phyloP scores from a whole-genome alignment of 305 asterid species.

The Ilex paraguariensis region DNA sequence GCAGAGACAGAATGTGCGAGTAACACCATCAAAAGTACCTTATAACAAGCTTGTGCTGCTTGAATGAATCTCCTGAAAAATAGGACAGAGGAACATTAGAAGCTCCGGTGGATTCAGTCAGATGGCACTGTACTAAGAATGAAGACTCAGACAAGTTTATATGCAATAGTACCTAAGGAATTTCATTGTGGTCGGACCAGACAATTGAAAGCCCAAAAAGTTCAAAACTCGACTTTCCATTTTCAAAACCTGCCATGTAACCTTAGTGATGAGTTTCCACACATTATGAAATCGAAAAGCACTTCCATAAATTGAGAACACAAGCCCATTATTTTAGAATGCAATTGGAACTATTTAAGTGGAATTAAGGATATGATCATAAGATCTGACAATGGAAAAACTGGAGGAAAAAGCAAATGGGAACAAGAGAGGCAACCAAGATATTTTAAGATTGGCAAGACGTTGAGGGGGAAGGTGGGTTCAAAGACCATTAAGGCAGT shows the following conservation, averaged over 20 bases:
- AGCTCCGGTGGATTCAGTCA: slow-evolving; percentile 12
- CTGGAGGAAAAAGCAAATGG: too few species aligned
- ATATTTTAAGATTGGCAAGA: too few species aligned
- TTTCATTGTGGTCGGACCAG: slow-evolving; percentile 85
- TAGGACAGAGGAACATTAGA: slow-evolving; percentile 3
- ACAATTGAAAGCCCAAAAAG: slow-evolving; percentile 57
- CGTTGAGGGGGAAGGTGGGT: too few species aligned
- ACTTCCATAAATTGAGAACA: too few species aligned
- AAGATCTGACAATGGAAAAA: too few species aligned
- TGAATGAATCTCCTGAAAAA: slow-evolving; percentile 83
- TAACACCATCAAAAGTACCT: slow-evolving; percentile 33
- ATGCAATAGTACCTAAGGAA: slow-evolving; percentile 55
- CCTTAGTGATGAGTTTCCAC: not conserved
- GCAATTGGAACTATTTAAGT: too few species aligned
- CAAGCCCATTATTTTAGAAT: too few species aligned
- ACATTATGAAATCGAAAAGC: too few species aligned
- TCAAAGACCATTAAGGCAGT: too few species aligned
- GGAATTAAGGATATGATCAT: too few species aligned
- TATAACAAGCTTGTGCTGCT: slow-evolving; percentile 87
- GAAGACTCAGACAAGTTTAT: slow-evolving; percentile 14
- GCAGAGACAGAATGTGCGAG: too few species aligned
- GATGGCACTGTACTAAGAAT: slow-evolving; percentile 4
- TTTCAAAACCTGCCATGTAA: slow-evolving; percentile 58
- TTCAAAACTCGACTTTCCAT: slow-evolving; percentile 73
- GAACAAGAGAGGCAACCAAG: too few species aligned